Percentiles rank a stretch among this genome's conserved stretches.
phyloP scores from a whole-genome alignment of 2,329 filamentous ascomycete species.

The Trichoderma sp. region DNA sequence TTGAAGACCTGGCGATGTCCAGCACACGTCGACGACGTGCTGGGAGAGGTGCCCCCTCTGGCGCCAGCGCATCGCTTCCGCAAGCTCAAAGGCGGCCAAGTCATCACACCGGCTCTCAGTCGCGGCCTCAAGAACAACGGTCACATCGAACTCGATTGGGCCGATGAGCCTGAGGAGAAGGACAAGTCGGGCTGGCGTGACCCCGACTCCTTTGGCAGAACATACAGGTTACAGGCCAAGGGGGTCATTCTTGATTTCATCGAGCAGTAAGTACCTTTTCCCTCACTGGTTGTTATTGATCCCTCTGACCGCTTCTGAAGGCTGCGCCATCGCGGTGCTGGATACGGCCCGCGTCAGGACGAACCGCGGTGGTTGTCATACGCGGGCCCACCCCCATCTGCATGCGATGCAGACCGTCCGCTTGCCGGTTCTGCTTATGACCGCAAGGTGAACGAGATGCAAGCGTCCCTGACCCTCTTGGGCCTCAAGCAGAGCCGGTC shows the following conservation, averaged over 20 bases:
- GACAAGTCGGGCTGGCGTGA: slow-evolving; percentile 61
- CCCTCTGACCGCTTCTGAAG: slow-evolving; percentile 33
- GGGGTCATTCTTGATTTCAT: slow-evolving; percentile 75
- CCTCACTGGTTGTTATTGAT: background rate
- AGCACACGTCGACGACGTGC: slow-evolving; percentile 77
- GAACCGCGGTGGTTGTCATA: slow-evolving; percentile 40
- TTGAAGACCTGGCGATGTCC: slow-evolving; percentile 86
- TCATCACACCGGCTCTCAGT: slow-evolving; percentile 55
- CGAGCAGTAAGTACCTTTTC: slow-evolving; percentile 51
- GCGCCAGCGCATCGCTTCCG: slow-evolving; percentile 64
- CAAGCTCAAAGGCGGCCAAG: slow-evolving; percentile 58
- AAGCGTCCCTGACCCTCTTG: slow-evolving; percentile 66
- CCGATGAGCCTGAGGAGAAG: slow-evolving; percentile 60
- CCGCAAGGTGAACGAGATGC: slow-evolving; percentile 62
- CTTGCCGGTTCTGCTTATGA: slow-evolving; percentile 43
- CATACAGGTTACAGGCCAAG: slow-evolving; percentile 64
- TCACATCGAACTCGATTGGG: slow-evolving; percentile 67
- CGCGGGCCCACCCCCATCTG: slow-evolving; percentile 34
- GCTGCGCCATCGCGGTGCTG: slow-evolving; percentile 44
- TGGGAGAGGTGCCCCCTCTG: slow-evolving; percentile 61
- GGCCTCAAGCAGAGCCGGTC: slow-evolving; percentile 56
- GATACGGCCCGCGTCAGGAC: slow-evolving; percentile 40
- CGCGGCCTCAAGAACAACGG: slow-evolving; percentile 74
- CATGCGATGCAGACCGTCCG: slow-evolving; percentile 31
- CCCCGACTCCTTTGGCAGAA: slow-evolving; percentile 62